Evolutionary conservation across 2,329 filamentous ascomycete species (phyloP), one percentile per base, ranked within the genome.

Genomic region (Ceratocystis colombiana): DNA sequence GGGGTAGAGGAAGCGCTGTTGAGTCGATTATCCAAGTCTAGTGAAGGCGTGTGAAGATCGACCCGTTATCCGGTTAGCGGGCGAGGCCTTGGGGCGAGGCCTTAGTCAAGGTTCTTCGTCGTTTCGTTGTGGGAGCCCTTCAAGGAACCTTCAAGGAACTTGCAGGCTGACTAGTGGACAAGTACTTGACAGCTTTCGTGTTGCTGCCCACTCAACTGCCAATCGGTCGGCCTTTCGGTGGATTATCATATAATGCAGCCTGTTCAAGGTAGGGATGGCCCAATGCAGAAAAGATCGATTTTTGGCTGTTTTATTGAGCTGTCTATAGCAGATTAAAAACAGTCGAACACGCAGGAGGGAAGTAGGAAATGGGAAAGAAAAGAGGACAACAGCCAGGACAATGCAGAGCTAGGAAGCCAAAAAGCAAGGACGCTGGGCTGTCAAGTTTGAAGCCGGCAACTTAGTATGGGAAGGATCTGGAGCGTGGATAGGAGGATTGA

Each of bases 371-470:
- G 8, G 50, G 50, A 37, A 50, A 3, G 20, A 46, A 65, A 61
- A 46, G 45, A 28, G 25, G 22, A 62, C 17, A 10, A 12, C 20
- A 25, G 20, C 8, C 48, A 53, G 12, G 12, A 22, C 48, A 53
- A 25, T 20, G 30, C 59, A 62, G 45, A 41, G 41, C 33, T 41
- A 45, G 37, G 20, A 41, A 46, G 30, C 37, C 20, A 59, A 61
- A 28, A 25, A 65, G 41, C 50, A 57, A 61, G 37, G 30, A 30
- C 50, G 17, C 53, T 30, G 22, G 37, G 45, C 41, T 64, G 37
- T 64, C 44, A 64, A 64, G 46, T 50, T 64, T 45, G 28, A 46
- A 50, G 62, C 30, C 62, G 41, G 41, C n/a, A n/a, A 64, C 62
- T 64, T 22, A 50, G 50, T 12, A 33, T 63, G 61, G 61, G 61